Evolutionary conservation across 345 rosid species (phyloP).

Genomic region (Rubroshorea leprosula): DNA sequence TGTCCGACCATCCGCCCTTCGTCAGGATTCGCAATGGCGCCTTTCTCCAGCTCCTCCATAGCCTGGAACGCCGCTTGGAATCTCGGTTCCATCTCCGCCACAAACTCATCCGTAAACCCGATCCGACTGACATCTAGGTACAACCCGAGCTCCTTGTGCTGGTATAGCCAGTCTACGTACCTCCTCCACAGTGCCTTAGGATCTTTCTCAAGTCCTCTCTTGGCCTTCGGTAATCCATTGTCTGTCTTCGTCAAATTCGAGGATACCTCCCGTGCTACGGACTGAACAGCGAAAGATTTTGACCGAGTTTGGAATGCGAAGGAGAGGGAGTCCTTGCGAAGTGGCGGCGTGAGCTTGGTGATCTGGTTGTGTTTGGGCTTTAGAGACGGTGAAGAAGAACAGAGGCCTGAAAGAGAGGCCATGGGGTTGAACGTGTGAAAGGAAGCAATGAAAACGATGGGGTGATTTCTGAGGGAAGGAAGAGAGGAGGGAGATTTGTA

Average conservation of each 20-base stretch:
- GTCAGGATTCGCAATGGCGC: constrained; percentile 93
- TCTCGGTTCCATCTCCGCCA: constrained; percentile 70
- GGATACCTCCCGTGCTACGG: constrained; percentile 54
- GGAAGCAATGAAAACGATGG: constrained; percentile 24
- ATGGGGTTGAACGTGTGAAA: constrained; percentile 39
- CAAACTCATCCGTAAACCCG: constrained; percentile 78
- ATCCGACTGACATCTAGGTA: constrained; percentile 85
- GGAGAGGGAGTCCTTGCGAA: constrained; percentile 31
- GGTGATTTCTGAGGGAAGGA: constrained; percentile 5
- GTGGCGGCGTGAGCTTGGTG: constrained; percentile 22
- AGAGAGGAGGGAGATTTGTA: too few species aligned
- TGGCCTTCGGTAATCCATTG: constrained; percentile 23
- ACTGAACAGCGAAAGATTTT: constrained; percentile 26
- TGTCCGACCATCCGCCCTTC: constrained; percentile 99
- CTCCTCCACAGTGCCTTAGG: constrained; percentile 63
- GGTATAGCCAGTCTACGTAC: constrained; percentile 90
- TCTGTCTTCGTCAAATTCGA: constrained; percentile 40
- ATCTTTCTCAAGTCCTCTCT: constrained; percentile 57
- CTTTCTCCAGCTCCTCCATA: constrained; percentile 85
- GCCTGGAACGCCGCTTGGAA: constrained; percentile 62
- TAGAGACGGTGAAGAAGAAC: constrained; percentile 22
- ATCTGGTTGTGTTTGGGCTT: constrained; percentile 15
- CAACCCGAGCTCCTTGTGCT: constrained; percentile 83
- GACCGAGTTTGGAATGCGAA: constrained; percentile 35
- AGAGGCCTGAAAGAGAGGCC: constrained; percentile 55